Evolutionary conservation across 768 basidiomycete species (phyloP).

Genomic region (Macrolepiota fuliginosa): DNA sequence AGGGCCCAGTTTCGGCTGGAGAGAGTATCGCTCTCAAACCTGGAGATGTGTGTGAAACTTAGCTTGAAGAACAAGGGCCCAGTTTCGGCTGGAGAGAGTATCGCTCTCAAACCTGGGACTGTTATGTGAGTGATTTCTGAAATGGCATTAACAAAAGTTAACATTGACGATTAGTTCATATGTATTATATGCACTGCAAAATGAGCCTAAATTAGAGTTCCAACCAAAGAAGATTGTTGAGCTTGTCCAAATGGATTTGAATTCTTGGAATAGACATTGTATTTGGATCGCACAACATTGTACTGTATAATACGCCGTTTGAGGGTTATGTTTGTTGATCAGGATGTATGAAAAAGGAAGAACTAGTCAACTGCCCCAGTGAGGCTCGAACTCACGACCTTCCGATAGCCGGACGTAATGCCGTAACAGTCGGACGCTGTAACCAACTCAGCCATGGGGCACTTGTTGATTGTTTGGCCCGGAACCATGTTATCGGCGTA

Average conservation of each 20-base stretch:
- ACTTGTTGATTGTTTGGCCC: conserved; percentile 17
- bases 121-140: conserved; percentile 27
- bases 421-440: conserved; percentile 74
- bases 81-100: conserved; percentile 1
- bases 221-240: background rate
- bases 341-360: background rate
- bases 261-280: conserved; percentile 7
- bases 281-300: background rate
- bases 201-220: conserved; percentile 17
- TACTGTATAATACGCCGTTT: too few relatives aligned
- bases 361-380: conserved; percentile 44
- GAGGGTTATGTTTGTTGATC: too few relatives aligned
- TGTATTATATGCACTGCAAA: conserved; percentile 28
- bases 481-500: background rate
- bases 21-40: conserved; percentile 21
- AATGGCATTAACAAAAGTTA: background rate
- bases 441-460: conserved; percentile 79
- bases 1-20: background rate
- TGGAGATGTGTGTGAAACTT: conserved; percentile 20
- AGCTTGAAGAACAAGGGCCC: conserved; percentile 14
- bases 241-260: conserved; percentile 4
- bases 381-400: conserved; percentile 72
- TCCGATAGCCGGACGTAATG: conserved; percentile 36
- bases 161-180: conserved; percentile 23
- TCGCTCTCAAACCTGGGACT: conserved; percentile 24